These are phyloP conservation scores for Citrus unshiu DNA, from an alignment of 345 rosid species.

Conservation along the genomic window DNA sequence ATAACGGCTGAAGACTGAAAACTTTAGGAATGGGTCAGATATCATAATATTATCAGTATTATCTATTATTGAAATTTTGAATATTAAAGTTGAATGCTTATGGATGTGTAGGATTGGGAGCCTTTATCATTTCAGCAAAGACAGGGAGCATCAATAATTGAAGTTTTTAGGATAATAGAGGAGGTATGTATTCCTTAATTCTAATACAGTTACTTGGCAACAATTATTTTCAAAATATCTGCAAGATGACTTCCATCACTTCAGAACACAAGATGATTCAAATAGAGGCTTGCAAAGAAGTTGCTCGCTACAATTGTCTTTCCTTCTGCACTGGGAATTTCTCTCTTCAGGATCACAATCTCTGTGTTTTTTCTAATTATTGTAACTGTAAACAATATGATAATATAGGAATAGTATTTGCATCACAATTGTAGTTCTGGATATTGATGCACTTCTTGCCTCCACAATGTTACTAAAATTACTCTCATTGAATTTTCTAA, in stretches of 20 bases:
- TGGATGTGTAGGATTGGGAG: constrained; percentile 83
- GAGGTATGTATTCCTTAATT: constrained; percentile 50
- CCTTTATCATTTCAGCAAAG: constrained; percentile 87
- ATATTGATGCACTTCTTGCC: neutral
- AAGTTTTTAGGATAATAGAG: constrained; percentile 94
- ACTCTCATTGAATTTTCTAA: neutral
- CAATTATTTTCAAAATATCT: neutral
- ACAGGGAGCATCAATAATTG: constrained; percentile 81
- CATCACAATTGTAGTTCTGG: neutral
- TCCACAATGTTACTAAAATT: neutral
- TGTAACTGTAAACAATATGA: neutral
- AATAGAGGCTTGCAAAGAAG: constrained; percentile 2
- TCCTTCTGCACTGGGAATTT: neutral
- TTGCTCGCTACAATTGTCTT: constrained; percentile 6
- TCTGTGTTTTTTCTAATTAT: neutral
- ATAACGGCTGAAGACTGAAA: neutral
- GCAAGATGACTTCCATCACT: neutral
- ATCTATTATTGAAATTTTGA: constrained; percentile 2
- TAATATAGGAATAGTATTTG: neutral
- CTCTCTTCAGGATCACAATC: neutral
- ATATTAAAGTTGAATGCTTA: constrained; percentile 7
- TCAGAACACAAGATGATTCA: neutral
- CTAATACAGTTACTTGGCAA: neutral
- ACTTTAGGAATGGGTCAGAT: neutral
- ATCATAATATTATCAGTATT: neutral